Evolutionary conservation across 31 red algal genomes (phyloP).

Genomic region (Odonthalia washingtoniensis): DNA sequence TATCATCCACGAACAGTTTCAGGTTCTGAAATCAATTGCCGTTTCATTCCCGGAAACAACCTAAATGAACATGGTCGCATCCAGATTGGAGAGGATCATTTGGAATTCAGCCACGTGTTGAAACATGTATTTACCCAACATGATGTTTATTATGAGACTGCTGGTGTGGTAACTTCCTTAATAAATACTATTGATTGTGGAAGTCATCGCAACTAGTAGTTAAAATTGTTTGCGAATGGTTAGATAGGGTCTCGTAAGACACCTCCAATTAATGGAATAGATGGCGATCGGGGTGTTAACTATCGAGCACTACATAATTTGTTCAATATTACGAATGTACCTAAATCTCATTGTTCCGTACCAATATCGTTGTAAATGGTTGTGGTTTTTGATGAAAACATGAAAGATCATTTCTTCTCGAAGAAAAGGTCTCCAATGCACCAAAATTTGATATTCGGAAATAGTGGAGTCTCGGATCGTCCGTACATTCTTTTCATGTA

Average conservation of each 20-base stretch:
- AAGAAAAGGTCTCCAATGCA: constrained; percentile 43
- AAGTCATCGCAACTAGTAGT: too few species aligned
- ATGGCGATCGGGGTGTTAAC: constrained; percentile 85
- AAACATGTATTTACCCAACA: constrained; percentile 61
- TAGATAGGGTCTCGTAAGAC: constrained; percentile 99
- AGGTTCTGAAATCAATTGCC: neutral
- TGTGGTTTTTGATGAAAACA: constrained; percentile 97
- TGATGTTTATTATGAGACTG: constrained; percentile 92
- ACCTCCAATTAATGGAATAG: constrained; percentile 89
- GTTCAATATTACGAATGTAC: constrained; percentile 79
- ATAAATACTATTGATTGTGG: too few species aligned
- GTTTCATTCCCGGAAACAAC: constrained; percentile 67
- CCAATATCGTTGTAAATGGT: constrained; percentile 87
- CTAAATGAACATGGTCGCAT: constrained; percentile 51
- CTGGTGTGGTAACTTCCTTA: constrained; percentile 80
- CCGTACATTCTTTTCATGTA: constrained; percentile 76
- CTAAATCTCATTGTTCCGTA: constrained; percentile 57
- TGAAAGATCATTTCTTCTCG: constrained; percentile 82
- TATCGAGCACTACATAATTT: constrained; percentile 88
- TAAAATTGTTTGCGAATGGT: constrained; percentile 98
- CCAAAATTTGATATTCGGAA: constrained; percentile 90
- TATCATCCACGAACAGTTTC: constrained; percentile 71
- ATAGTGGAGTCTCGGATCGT: constrained; percentile 46
- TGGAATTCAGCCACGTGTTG: constrained; percentile 96
- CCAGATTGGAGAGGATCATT: constrained; percentile 51